Conservation (phyloP, 176 grass and related monocot species). For the Cenchrus fungigraminus region DNA sequence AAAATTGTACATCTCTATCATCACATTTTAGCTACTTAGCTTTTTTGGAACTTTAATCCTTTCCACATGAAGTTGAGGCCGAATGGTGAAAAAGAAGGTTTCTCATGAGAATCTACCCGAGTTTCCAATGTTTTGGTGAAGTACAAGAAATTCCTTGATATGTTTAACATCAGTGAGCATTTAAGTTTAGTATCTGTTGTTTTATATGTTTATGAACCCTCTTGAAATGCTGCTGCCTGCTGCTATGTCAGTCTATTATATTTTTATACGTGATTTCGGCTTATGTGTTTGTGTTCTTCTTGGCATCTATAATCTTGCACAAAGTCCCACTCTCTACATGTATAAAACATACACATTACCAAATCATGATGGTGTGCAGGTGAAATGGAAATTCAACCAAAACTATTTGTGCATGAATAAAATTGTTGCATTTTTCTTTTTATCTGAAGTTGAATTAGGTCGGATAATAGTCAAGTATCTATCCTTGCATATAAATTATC, state of each 20-base stretch:
- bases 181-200: background rate
- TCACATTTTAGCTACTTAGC: constrained; percentile 5
- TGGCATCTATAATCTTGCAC: background rate
- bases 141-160: background rate
- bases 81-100: background rate
- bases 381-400: constrained; percentile 1
- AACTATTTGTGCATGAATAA: background rate
- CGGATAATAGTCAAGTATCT: background rate
- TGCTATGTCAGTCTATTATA: background rate
- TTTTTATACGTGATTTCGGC: background rate
- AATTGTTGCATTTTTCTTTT: background rate
- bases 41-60: background rate
- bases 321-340: no score
- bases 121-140: background rate
- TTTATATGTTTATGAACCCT: background rate
- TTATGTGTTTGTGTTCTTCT: background rate
- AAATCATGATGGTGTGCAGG: background rate
- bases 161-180: background rate
- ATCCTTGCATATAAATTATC: background rate
- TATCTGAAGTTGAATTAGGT: background rate
- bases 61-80: background rate
- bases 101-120: background rate
- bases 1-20: background rate
- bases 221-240: background rate
- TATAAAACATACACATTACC: background rate